Percentiles rank a stretch among this genome's conserved stretches.
Evolutionary conservation across 2,329 filamentous ascomycete species (phyloP).

Genomic region (Pseudogymnoascus sp.): DNA sequence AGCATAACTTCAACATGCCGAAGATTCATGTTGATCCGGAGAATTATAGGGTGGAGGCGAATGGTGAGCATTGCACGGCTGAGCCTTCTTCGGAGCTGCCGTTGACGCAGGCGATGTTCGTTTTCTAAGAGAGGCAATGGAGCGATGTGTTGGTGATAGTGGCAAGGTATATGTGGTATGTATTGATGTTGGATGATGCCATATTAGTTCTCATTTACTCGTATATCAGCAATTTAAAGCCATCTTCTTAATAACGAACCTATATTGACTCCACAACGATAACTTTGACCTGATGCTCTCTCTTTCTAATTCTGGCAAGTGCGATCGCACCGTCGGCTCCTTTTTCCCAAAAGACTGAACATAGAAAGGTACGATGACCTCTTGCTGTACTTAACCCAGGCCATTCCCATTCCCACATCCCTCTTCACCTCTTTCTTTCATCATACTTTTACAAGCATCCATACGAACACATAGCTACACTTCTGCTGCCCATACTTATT

Average conservation of each 20-base stretch:
- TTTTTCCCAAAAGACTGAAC: background rate
- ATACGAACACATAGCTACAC: conserved; percentile 1
- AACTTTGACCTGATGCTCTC: background rate
- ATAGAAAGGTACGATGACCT: background rate
- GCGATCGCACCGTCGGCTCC: background rate
- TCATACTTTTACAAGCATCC: conserved; percentile 6
- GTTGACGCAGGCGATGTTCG: conserved; percentile 68
- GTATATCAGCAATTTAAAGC: background rate
- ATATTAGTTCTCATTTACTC: background rate
- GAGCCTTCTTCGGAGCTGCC: conserved; percentile 66
- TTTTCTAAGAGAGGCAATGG: conserved; percentile 47
- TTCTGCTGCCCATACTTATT: background rate
- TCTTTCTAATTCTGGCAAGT: background rate
- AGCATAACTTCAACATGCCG: conserved; percentile 75
- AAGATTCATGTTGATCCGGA: conserved; percentile 90
- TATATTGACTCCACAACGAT: background rate
- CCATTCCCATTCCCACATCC: background rate
- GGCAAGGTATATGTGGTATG: background rate
- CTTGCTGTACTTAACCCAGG: background rate
- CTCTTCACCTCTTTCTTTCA: background rate
- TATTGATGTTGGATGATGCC: background rate
- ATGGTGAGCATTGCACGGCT: conserved; percentile 66
- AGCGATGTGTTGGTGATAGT: background rate
- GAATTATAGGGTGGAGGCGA: conserved; percentile 79
- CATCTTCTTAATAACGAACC: background rate